Evolutionary conservation across 2,329 filamentous ascomycete genomes (phyloP), one percentile per base, ranked within the genome.

Genomic region (Trichoderma breve): DNA sequence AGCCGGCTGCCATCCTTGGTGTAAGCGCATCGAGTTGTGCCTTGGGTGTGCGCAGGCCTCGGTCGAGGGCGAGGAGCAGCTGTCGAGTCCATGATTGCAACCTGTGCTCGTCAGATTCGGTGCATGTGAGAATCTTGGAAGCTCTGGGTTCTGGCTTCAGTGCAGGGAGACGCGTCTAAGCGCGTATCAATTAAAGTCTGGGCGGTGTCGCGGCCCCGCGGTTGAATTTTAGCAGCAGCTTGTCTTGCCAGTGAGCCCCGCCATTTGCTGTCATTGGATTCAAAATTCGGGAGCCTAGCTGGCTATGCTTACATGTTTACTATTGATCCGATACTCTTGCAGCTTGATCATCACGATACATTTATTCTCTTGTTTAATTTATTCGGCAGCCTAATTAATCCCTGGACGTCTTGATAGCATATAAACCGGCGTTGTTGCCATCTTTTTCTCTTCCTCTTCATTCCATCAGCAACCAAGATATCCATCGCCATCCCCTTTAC

Each of bases 1-100:
- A 99, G 87, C 77, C 92, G 93, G 76, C 88, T 88, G 74, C 97
- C 96, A 81, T 97, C 91, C 7, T 94, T 93, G 1, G 95, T 98
- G 82, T 98, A 98, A 74, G 92, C 89, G 76, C 97, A 90, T 76
- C 91, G 94, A 3, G 97, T 98, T 71, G 90, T 89, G 74, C 97
- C 97, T 69, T 93, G 91, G 3, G 94, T 95, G 82, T 99, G 89
- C 8, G 89, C 89, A n/a, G 91, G 91, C 73, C 91, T 86, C 71
- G 89, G 88, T 77, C 90, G 86, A 62, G 90, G 85, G 75, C 88
- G 86, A 11, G 77, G 73, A 1, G 78, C 74, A 47, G 74, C 74
- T 73, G 80, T 79, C 26, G 79, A 79, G 60, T 82, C 80, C 80
- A 82, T 82, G 30, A 14, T 75, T 28, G 60, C 18, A n/a, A 28